phyloP scores from a whole-genome alignment of 1,139 yeast genomes.

The Candida sojae region DNA sequence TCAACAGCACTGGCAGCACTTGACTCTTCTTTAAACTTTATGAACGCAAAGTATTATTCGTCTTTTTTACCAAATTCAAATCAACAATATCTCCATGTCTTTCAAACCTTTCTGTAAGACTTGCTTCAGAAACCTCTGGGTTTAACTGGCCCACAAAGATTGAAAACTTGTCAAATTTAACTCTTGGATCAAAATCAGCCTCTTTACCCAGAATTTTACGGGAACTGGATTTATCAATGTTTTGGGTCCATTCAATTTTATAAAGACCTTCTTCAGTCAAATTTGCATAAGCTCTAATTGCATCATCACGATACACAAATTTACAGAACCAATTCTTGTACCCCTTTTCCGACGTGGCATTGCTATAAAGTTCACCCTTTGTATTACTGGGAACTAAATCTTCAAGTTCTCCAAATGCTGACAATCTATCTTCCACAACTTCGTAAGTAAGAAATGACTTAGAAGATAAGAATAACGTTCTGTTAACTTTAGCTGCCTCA shows the following conservation, averaged over 20 bases:
- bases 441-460: constrained; percentile 22
- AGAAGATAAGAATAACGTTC: constrained; percentile 66
- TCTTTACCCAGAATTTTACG: constrained; percentile 3
- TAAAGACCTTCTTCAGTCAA: constrained; percentile 55
- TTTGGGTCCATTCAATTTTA: constrained; percentile 84
- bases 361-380: constrained; percentile 28
- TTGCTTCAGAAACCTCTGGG: constrained; percentile 53
- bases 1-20: constrained; percentile 85
- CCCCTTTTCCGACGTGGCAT: constrained; percentile 10
- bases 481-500: constrained; percentile 87
- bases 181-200: constrained; percentile 12
- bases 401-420: constrained; percentile 73
- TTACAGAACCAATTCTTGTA: constrained; percentile 73
- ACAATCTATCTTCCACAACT: constrained; percentile 40
- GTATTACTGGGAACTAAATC: constrained; percentile 55
- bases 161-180: constrained; percentile 63
- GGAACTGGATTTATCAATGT: constrained; percentile 44
- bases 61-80: constrained; percentile 52
- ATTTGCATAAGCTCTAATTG: constrained; percentile 80
- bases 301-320: constrained; percentile 86
- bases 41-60: constrained; percentile 69
- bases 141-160: constrained; percentile 77
- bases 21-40: constrained; percentile 61
- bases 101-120: constrained; percentile 56
- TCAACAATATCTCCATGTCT: constrained; percentile 66